A percentile compares a stretch with the other conserved stretches of the same genome.
Evolutionary conservation across 2,329 filamentous ascomycete species (phyloP).

Genomic region (Penicillium vulpinum): DNA sequence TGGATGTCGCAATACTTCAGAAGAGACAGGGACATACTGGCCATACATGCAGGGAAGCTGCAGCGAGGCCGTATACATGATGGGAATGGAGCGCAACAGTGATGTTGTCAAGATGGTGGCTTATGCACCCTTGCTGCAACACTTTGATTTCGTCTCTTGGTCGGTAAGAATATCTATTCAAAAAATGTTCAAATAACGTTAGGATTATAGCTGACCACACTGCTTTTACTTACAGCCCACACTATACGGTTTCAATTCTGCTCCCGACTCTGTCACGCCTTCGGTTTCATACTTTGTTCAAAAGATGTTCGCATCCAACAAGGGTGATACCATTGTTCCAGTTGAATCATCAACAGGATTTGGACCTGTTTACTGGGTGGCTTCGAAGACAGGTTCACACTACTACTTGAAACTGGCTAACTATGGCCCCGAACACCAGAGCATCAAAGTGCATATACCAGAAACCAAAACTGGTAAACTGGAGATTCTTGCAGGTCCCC

Average conservation of each 20-base stretch:
- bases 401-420: slow-evolving; percentile 36
- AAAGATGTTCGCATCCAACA: slow-evolving; percentile 37
- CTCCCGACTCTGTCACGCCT: slow-evolving; percentile 29
- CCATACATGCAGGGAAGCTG: slow-evolving; percentile 52
- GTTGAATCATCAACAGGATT: slow-evolving; percentile 29
- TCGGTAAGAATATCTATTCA: slow-evolving; percentile 26
- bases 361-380: slow-evolving; percentile 39
- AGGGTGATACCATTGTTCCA: slow-evolving; percentile 33
- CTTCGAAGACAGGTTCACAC: slow-evolving; percentile 22
- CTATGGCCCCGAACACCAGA: slow-evolving; percentile 26
- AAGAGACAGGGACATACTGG: slow-evolving; percentile 23
- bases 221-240: slow-evolving; percentile 27
- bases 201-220: not conserved
- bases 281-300: slow-evolving; percentile 40
- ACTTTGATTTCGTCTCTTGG: slow-evolving; percentile 37
- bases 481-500: slow-evolving; percentile 26
- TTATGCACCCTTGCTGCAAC: slow-evolving; percentile 41
- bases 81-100: slow-evolving; percentile 50
- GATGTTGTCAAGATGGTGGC: slow-evolving; percentile 39
- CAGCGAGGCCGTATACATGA: slow-evolving; percentile 64
- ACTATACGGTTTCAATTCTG: slow-evolving; percentile 33
- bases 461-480: slow-evolving; percentile 22
- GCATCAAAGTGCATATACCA: slow-evolving; percentile 29
- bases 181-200: not conserved
- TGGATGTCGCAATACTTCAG: slow-evolving; percentile 27